phyloP scores from a whole-genome alignment of 1,139 yeast species.

The Yamadazyma kanchanaburiensis region DNA sequence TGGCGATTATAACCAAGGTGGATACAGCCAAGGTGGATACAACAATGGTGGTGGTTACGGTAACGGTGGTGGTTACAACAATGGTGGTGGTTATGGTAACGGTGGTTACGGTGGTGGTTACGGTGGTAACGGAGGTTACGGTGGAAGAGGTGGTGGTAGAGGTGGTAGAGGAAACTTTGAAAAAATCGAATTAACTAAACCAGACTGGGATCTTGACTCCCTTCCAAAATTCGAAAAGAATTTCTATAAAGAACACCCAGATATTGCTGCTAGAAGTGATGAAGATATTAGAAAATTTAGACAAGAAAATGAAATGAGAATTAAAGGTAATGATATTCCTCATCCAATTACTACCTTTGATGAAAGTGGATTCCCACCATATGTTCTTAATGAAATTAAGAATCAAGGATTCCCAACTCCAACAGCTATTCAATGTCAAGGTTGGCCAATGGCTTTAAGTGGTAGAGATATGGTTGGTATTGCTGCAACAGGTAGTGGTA shows the following conservation, averaged over 20 bases:
- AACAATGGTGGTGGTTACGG: constrained; percentile 7
- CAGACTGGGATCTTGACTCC: constrained; percentile 73
- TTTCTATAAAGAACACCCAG: constrained; percentile 83
- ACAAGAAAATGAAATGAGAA: constrained; percentile 80
- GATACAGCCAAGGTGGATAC: constrained; percentile 7
- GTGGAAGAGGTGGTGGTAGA: constrained; percentile 18
- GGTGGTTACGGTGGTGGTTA: constrained; percentile 7
- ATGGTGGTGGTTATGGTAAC: constrained; percentile 7
- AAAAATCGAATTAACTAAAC: constrained; percentile 63
- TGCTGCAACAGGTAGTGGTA: constrained; percentile 99
- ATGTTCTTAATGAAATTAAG: constrained; percentile 84
- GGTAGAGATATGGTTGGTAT: constrained; percentile 99
- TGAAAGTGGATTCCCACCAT: constrained; percentile 96
- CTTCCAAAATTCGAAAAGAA: constrained; percentile 93
- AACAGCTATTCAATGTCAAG: constrained; percentile 97
- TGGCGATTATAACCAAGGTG: constrained; percentile 4
- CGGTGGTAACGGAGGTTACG: constrained; percentile 11
- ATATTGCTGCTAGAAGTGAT: constrained; percentile 71
- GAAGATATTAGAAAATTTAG: constrained; percentile 74
- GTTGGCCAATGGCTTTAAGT: constrained; percentile 99
- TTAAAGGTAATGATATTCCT: constrained; percentile 82
- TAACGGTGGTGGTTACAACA: constrained; percentile 9
- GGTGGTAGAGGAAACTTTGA: constrained; percentile 27
- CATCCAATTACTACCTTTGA: constrained; percentile 91
- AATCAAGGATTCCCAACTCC: constrained; percentile 92